Conservation (phyloP, 2,329 filamentous ascomycete species). For the Colletotrichum noveboracense region DNA sequence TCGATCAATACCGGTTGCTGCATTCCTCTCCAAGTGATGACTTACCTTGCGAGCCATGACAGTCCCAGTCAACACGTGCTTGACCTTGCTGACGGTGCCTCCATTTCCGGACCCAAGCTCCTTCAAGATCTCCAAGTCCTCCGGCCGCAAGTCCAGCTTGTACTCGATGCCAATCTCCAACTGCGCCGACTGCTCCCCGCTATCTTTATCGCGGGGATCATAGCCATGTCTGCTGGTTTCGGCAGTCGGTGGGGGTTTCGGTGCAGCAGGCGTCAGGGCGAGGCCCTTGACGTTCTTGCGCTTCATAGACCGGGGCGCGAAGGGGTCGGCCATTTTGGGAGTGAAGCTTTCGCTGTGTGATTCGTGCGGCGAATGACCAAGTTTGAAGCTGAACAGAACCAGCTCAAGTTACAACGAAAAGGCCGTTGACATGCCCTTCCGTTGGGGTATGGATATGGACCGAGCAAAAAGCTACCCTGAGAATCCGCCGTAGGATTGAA, state of each 20-base stretch:
- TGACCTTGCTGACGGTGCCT: constrained; percentile 97
- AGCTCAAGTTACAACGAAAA: neutral
- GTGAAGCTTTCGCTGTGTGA: neutral
- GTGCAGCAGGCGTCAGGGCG: constrained; percentile 79
- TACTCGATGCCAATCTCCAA: constrained; percentile 98
- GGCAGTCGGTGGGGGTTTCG: constrained; percentile 74
- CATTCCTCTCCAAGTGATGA: neutral
- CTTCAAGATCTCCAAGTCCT: constrained; percentile 91
- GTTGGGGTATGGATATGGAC: neutral
- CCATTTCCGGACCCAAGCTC: constrained; percentile 96
- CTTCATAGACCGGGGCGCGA: constrained; percentile 85
- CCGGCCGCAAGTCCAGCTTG: constrained; percentile 87
- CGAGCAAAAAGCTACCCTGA: neutral
- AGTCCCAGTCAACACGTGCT: constrained; percentile 91
- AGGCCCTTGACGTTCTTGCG: constrained; percentile 99
- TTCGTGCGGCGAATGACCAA: neutral
- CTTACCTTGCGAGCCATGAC: constrained; percentile 96
- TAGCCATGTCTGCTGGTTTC: constrained; percentile 70
- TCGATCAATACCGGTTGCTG: neutral
- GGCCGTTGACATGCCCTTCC: neutral
- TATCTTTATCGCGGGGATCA: constrained; percentile 64
- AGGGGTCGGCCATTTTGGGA: constrained; percentile 63
- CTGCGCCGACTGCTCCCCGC: constrained; percentile 64
- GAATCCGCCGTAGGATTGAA: neutral
- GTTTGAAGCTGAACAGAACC: neutral